These are phyloP conservation scores for Penicillium sp. DNA, from an alignment of 2,329 filamentous ascomycete species.

Conservation along the genomic window DNA sequence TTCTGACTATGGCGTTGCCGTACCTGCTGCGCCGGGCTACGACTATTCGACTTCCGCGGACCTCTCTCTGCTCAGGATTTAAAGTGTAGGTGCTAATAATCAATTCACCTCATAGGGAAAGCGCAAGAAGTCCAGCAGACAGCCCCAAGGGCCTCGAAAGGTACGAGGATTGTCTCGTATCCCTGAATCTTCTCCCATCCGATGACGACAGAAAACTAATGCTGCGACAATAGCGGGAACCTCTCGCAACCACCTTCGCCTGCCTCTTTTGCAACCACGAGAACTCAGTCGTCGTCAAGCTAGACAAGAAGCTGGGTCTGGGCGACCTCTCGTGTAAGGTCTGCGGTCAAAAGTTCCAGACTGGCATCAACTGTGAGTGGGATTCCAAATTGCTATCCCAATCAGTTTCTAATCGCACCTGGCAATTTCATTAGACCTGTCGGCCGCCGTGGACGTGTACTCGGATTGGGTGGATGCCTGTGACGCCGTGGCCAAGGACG, in stretches of 20 bases:
- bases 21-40: not conserved
- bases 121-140: conserved; percentile 82
- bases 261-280: conserved; percentile 99
- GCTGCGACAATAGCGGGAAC: conserved; percentile 42
- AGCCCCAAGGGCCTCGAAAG: conserved; percentile 81
- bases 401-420: not conserved
- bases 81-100: not conserved
- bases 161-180: conserved; percentile 45
- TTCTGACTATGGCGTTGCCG: not conserved
- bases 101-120: conserved; percentile 65
- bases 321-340: conserved; percentile 87
- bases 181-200: not conserved
- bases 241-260: conserved; percentile 74
- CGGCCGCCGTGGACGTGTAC: conserved; percentile 91
- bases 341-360: conserved; percentile 92
- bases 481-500: conserved; percentile 68
- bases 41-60: no score
- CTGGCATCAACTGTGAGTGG: conserved; percentile 80
- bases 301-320: conserved; percentile 89
- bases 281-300: conserved; percentile 83
- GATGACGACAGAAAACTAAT: not conserved
- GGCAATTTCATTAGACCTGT: conserved; percentile 66
- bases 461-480: conserved; percentile 98
- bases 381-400: not conserved
- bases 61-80: not conserved